Evolutionary conservation across 225 moss, liverwort and hornwort genomes (phyloP).

Genomic region (Bryum argenteum): DNA sequence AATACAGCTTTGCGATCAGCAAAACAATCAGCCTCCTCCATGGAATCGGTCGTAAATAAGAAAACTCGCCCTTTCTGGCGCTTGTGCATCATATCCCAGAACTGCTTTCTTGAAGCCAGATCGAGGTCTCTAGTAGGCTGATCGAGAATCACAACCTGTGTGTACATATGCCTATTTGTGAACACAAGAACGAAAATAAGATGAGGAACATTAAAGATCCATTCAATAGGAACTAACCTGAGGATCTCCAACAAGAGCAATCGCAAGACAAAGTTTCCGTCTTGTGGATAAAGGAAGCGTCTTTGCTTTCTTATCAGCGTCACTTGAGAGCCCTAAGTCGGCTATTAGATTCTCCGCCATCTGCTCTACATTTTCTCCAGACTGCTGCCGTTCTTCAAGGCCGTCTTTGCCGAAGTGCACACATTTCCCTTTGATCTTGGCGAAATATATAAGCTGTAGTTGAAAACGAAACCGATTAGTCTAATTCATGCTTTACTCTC

Average conservation of each 20-base stretch:
- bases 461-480: conserved; percentile 26
- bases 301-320: conserved; percentile 64
- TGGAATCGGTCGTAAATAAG: conserved; percentile 82
- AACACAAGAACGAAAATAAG: conserved; percentile 29
- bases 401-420: conserved; percentile 68
- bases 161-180: conserved; percentile 19
- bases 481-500: conserved; percentile 2
- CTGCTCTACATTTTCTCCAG: conserved; percentile 59
- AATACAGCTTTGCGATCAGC: conserved; percentile 87
- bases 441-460: conserved; percentile 73
- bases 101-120: conserved; percentile 65
- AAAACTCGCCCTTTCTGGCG: conserved; percentile 76
- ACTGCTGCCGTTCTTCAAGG: conserved; percentile 53
- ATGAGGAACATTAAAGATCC: conserved; percentile 18
- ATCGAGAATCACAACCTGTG: conserved; percentile 86
- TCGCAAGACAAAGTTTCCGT: conserved; percentile 81
- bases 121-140: conserved; percentile 80
- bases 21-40: conserved; percentile 86
- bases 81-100: conserved; percentile 83
- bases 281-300: conserved; percentile 63
- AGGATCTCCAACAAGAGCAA: conserved; percentile 86
- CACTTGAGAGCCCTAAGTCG: conserved; percentile 61
- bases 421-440: conserved; percentile 74
- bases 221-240: conserved; percentile 47
- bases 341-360: conserved; percentile 64